Evolutionary conservation across 2,329 filamentous ascomycete genomes (phyloP), one percentile per base, ranked within the genome.

Genomic region (Paecilomyces sp.): DNA sequence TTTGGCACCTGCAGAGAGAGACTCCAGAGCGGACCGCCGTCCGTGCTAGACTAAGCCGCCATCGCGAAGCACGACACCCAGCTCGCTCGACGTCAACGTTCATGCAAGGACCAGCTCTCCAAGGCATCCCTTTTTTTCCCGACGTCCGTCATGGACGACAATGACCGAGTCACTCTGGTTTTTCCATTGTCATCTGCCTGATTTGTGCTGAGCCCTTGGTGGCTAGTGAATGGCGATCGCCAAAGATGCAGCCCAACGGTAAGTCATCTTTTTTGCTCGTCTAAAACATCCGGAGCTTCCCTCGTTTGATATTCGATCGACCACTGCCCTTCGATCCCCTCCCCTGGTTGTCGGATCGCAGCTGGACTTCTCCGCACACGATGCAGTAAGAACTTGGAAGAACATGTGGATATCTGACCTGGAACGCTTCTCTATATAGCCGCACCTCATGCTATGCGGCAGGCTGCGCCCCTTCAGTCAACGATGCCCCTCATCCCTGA

Each of bases 401-500:
- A 28, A 51, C 24, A 31, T 12, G 18, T 53, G 28, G 13, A 50
- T 51, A 47, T 60, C 31, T 41, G 28, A 55, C 59, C 51, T 52
- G 30, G 36, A 52, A 55, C 36, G 28, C 22, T 54, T 57, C 22
- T 33, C 11, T 12, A 33, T 60, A 25, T 54, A 74, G 73, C 75
- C 70, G 70, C 73, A 63, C 71, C 74, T 61, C 68, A 76, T 67
- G 68, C 70, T 58, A 68, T 70, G 64, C 73, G 74, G 65, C 67
- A 71, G 62, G 64, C 71, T 71, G 71, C 74, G 59, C 68, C 68
- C 61, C 67, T 71, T 67, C 75, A 75, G 68, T 68, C 70, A 66
- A 68, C 67, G 61, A 69, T 76, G 70, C 74, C 75, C 70, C 71
- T 74, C 70, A 70, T 74, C 64, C 69, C 74, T 61, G 74, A 77